These are phyloP conservation scores for Penicillium nordicum DNA, from an alignment of 2,329 filamentous ascomycete genomes.

Conservation along the genomic window DNA sequence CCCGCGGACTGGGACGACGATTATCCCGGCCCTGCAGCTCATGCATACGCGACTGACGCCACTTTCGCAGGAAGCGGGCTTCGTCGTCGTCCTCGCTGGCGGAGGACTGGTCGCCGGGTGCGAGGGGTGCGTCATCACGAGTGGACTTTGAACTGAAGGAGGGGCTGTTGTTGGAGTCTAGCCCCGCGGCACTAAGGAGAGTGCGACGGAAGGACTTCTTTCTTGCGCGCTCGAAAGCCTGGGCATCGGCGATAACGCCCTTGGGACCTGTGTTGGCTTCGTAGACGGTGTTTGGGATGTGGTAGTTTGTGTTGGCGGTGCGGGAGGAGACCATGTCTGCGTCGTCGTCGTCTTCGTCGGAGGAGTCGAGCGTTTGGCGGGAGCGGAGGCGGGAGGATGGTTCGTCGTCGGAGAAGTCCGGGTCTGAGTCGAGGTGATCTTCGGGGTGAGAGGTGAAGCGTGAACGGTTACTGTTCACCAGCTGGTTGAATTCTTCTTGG, in stretches of 20 bases:
- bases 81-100: conserved; percentile 64
- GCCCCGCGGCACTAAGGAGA: conserved; percentile 36
- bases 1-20: conserved; percentile 70
- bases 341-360: conserved; percentile 30
- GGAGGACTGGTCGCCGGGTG: conserved; percentile 13
- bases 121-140: conserved; percentile 23
- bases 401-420: conserved; percentile 26
- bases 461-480: conserved; percentile 39
- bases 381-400: conserved; percentile 19
- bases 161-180: conserved; percentile 28
- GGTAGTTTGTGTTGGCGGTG: conserved; percentile 35
- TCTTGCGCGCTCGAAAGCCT: conserved; percentile 48
- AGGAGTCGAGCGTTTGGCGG: conserved; percentile 27
- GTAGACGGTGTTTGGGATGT: conserved; percentile 45
- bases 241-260: conserved; percentile 51
- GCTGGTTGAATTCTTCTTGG: conserved; percentile 47
- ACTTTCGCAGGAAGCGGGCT: conserved; percentile 75
- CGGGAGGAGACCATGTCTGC: conserved; percentile 35
- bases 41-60: conserved; percentile 74
- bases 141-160: conserved; percentile 24
- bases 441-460: conserved; percentile 42
- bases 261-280: conserved; percentile 52
- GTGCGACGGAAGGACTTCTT: conserved; percentile 48
- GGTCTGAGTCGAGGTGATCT: conserved; percentile 34
- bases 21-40: conserved; percentile 70